Conservation (phyloP, 2,329 filamentous ascomycete species). For the Hymenotorrendiella dingleyae region DNA sequence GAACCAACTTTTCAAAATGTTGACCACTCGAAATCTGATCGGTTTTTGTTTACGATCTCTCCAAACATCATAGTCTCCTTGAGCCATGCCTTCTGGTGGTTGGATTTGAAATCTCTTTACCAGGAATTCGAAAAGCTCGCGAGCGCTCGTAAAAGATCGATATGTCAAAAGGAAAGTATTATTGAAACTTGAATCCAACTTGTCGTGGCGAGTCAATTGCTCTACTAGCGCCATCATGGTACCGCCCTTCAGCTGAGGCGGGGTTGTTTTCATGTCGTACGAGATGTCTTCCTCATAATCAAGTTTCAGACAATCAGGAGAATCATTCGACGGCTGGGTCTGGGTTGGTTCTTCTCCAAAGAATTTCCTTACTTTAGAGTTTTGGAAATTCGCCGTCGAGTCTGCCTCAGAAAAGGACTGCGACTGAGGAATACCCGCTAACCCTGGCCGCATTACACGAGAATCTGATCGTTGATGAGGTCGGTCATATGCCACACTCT, state of each 20-base stretch:
- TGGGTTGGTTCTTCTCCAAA: conserved; percentile 54
- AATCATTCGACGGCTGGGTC: conserved; percentile 43
- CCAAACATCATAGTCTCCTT: conserved; percentile 78
- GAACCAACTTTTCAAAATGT: conserved; percentile 97
- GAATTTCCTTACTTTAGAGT: conserved; percentile 60
- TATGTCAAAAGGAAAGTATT: conserved; percentile 97
- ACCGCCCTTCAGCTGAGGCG: conserved; percentile 77
- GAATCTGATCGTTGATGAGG: conserved; percentile 54
- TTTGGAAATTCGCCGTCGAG: conserved; percentile 45
- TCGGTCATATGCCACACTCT: conserved; percentile 49
- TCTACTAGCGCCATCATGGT: conserved; percentile 86
- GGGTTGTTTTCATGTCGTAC: conserved; percentile 76
- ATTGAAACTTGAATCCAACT: conserved; percentile 91
- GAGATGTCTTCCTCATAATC: conserved; percentile 86
- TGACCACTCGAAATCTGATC: conserved; percentile 92
- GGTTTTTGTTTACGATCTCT: conserved; percentile 91
- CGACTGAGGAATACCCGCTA: conserved; percentile 32
- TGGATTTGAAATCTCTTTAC: conserved; percentile 90
- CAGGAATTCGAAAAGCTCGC: conserved; percentile 86
- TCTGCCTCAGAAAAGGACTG: conserved; percentile 56
- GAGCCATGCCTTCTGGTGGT: conserved; percentile 73
- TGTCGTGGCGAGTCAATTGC: conserved; percentile 92
- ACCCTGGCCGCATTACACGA: conserved; percentile 30
- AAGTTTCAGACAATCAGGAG: conserved; percentile 75
- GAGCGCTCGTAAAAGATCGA: conserved; percentile 84